phyloP scores from a whole-genome alignment of 2,329 filamentous ascomycete genomes.

The Tolypocladium cylindrosporum region DNA sequence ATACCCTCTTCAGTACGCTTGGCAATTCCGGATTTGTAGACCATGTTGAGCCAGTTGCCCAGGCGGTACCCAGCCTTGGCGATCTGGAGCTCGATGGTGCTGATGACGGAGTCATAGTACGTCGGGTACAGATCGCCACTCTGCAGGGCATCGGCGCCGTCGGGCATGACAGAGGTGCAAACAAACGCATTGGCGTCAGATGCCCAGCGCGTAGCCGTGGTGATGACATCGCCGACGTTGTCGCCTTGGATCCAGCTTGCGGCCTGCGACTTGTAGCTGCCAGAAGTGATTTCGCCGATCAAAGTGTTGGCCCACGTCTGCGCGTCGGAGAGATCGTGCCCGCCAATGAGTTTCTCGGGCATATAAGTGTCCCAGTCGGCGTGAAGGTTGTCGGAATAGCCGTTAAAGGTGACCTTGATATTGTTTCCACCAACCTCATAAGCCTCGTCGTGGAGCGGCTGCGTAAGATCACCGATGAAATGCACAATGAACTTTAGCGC shows the following conservation, averaged over 20 bases:
- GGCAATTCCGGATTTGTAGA: constrained; percentile 9
- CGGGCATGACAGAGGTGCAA: constrained; percentile 30
- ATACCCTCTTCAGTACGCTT: constrained; percentile 11
- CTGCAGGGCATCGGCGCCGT: constrained; percentile 26
- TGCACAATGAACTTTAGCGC: constrained; percentile 23
- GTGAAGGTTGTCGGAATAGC: constrained; percentile 46
- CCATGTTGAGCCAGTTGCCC: constrained; percentile 19
- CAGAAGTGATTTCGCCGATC: constrained; percentile 23
- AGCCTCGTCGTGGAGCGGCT: constrained; percentile 44
- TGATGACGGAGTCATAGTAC: constrained; percentile 28
- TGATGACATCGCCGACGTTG: constrained; percentile 18
- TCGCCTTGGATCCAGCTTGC: constrained; percentile 25
- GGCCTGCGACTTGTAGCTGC: constrained; percentile 23
- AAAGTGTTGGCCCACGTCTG: constrained; percentile 27
- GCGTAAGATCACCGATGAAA: constrained; percentile 46
- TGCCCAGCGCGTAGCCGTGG: constrained; percentile 27
- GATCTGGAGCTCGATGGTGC: constrained; percentile 31
- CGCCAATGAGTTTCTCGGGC: constrained; percentile 33
- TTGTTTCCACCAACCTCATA: constrained; percentile 40
- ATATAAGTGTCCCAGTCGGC: constrained; percentile 52
- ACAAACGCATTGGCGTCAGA: constrained; percentile 30
- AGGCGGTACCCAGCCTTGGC: constrained; percentile 32
- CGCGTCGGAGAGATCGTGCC: constrained; percentile 22
- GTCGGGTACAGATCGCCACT: constrained; percentile 26
- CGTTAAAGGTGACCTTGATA: constrained; percentile 43